Conservation (phyloP, 495 filamentous ascomycete genomes). For the Tirmania nivea region DNA sequence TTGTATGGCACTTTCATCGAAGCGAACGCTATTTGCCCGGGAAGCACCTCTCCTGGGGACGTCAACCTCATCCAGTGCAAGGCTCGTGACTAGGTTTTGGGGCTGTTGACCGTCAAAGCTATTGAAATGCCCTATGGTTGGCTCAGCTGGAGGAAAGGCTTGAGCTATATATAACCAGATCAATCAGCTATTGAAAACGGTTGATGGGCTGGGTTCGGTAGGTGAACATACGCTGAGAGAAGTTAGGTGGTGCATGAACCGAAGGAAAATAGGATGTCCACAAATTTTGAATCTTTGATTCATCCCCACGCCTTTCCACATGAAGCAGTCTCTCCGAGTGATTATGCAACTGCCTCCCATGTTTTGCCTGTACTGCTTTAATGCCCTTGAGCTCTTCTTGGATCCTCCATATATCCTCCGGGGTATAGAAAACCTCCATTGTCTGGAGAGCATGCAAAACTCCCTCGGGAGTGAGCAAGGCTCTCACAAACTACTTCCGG, state of each 20-base stretch:
- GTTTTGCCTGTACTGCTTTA: slow-evolving; percentile 40
- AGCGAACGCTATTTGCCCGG: slow-evolving; percentile 92
- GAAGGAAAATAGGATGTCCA: slow-evolving; percentile 52
- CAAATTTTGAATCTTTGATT: slow-evolving; percentile 42
- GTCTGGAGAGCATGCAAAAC: slow-evolving; percentile 14
- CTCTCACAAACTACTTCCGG: slow-evolving; percentile 4
- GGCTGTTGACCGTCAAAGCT: slow-evolving; percentile 65
- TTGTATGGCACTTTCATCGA: slow-evolving; percentile 88
- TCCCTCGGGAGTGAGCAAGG: slow-evolving; percentile 5
- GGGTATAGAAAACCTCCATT: slow-evolving; percentile 15
- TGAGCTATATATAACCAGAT: slow-evolving; percentile 24
- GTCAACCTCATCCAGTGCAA: slow-evolving; percentile 71
- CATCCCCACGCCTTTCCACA: slow-evolving; percentile 44
- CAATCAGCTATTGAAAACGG: background rate
- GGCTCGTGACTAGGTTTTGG: slow-evolving; percentile 43
- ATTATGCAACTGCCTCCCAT: slow-evolving; percentile 29
- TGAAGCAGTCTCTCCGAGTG: slow-evolving; percentile 29
- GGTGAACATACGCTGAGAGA: slow-evolving; percentile 18
- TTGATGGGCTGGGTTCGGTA: too few species aligned
- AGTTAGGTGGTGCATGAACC: slow-evolving; percentile 23
- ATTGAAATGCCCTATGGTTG: slow-evolving; percentile 39
- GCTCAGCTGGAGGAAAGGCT: slow-evolving; percentile 21
- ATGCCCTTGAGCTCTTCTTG: slow-evolving; percentile 46
- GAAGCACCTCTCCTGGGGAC: slow-evolving; percentile 83
- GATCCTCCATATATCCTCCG: slow-evolving; percentile 42